Evolutionary conservation across 2,329 filamentous ascomycete genomes (phyloP).

Genomic region (Leptoxyphium fumago): DNA sequence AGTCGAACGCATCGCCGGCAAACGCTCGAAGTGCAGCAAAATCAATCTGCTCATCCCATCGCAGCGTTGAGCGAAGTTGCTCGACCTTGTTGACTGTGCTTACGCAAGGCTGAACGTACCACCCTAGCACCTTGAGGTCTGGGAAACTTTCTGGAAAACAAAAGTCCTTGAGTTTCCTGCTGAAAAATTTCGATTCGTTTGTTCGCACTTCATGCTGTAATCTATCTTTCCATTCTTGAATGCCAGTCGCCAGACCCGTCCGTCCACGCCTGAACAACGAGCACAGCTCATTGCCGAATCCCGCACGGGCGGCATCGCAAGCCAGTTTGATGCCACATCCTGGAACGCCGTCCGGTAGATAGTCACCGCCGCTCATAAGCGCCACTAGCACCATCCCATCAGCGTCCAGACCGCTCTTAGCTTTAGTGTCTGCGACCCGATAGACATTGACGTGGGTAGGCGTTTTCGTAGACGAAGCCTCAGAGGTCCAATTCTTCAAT

Average conservation of each 20-base stretch:
- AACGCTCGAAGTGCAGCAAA: slow-evolving; percentile 56
- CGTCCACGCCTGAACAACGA: slow-evolving; percentile 42
- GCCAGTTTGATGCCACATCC: slow-evolving; percentile 80
- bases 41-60: slow-evolving; percentile 51
- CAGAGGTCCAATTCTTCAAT: slow-evolving; percentile 69
- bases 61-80: slow-evolving; percentile 37
- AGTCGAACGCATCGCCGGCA: slow-evolving; percentile 67
- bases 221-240: slow-evolving; percentile 56
- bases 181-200: slow-evolving; percentile 73
- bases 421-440: slow-evolving; percentile 44
- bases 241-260: slow-evolving; percentile 39
- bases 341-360: slow-evolving; percentile 73
- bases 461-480: slow-evolving; percentile 43
- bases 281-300: slow-evolving; percentile 68
- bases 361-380: slow-evolving; percentile 90
- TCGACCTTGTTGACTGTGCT: slow-evolving; percentile 47
- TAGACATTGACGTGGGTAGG: slow-evolving; percentile 83
- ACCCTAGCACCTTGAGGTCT: slow-evolving; percentile 60
- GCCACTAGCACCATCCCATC: slow-evolving; percentile 90
- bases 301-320: slow-evolving; percentile 76
- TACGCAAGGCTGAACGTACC: slow-evolving; percentile 77
- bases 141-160: slow-evolving; percentile 71
- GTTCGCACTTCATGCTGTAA: slow-evolving; percentile 63
- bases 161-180: slow-evolving; percentile 57
- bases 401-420: slow-evolving; percentile 52